Evolutionary conservation across 208 protist species (phyloP), one percentile per base, ranked within the genome.

Genomic region (Trypanosoma vivax): DNA sequence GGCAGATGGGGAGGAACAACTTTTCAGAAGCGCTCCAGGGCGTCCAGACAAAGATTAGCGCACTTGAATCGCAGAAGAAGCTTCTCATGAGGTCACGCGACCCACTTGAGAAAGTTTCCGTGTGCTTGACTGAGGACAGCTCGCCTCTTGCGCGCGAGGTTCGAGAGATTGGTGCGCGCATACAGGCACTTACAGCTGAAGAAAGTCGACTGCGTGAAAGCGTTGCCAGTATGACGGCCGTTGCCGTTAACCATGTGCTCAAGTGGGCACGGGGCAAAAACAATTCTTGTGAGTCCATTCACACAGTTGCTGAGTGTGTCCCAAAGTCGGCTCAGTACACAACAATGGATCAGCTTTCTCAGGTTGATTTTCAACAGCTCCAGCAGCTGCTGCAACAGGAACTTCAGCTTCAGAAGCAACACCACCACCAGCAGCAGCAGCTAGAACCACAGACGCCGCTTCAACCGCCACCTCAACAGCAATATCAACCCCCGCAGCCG

Each of bases 221-320:
- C 52, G 70, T 89, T 9, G 34, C 62, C 21, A 80, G 88, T 66
- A 92, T 92, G 85, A 69, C 54, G 5, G 27, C 35, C 29, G 62
- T 89, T 16, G 79, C 81, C 11, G 60, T 76, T 2, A 52, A 34
- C 0, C 75, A 92, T 58, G 80, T 80, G 23, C 63, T 92, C 16
- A 76, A 73, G 33, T 92, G 85, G 81, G 80, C 81, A 0, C 78
- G 85, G 38, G 65, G 61, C 49, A 92, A 89, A 61, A 89, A 92
- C 61, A 78, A 80, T 18, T 76, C 81, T 3, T 70, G 54, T 50
- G 62, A 73, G 19, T 72, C 79, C 19, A 13, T 60, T n/a, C 14
- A 30, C 24, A 45, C 24, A 21, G 33, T 39, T 9, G 10, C 56
- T 30, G 23, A 30, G 6, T 61, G 40, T 43, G 19, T 57, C 21